Evolutionary conservation across 441 rosid genomes (phyloP).

Genomic region (Pelargonium exstipulatum): DNA sequence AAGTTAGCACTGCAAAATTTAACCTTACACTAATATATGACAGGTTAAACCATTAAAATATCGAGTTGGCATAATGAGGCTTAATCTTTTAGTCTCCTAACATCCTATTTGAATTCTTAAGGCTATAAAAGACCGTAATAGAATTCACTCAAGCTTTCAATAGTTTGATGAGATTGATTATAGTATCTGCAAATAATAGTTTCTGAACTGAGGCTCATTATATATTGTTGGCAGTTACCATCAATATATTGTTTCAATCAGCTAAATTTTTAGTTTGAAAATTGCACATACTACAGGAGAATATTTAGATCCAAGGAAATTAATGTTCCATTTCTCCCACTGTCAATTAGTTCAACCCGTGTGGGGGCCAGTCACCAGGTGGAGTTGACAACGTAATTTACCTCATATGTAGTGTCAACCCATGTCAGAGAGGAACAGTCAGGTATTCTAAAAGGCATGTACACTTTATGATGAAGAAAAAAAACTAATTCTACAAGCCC

Average conservation of each 20-base stretch:
- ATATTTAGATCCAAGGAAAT: background rate
- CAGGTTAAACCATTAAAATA: slow-evolving; percentile 10
- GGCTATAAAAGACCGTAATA: background rate
- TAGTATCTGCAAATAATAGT: background rate
- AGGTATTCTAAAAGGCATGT: background rate
- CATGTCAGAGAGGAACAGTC: background rate
- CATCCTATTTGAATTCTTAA: background rate
- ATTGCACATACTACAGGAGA: background rate
- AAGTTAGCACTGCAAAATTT: slow-evolving; percentile 25
- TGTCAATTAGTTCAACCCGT: background rate
- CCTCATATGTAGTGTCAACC: background rate
- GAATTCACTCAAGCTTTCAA: background rate
- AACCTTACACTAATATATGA: slow-evolving; percentile 13
- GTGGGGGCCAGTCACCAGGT: background rate
- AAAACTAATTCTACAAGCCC: background rate
- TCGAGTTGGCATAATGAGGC: background rate
- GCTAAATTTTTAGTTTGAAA: background rate
- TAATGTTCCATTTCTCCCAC: background rate
- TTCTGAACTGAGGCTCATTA: background rate
- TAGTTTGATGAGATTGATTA: background rate
- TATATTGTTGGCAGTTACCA: background rate
- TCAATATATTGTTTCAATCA: background rate
- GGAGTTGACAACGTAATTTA: background rate
- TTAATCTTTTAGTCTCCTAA: too few species aligned
- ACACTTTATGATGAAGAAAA: background rate